These are phyloP conservation scores for Monosporascus cannonballus DNA, from an alignment of 2,329 filamentous ascomycete species.

Conservation along the genomic window DNA sequence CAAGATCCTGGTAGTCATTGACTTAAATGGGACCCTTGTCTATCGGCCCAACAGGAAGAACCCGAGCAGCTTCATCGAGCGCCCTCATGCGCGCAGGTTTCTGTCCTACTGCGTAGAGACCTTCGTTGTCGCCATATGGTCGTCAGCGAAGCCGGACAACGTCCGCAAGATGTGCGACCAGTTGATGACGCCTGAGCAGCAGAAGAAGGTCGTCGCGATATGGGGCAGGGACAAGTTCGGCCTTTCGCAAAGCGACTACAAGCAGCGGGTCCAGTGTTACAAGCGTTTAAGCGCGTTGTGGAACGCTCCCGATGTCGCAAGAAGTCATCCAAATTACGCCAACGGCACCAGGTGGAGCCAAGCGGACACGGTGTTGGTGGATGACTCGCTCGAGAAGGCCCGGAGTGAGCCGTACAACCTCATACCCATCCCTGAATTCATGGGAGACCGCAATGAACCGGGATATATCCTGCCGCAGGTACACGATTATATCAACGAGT, in stretches of 20 bases:
- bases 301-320: slow-evolving; percentile 41
- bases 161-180: slow-evolving; percentile 61
- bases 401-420: slow-evolving; percentile 78
- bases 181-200: slow-evolving; percentile 53
- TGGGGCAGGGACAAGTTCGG: slow-evolving; percentile 77
- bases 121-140: slow-evolving; percentile 85
- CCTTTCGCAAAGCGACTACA: slow-evolving; percentile 59
- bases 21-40: slow-evolving; percentile 89
- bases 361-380: slow-evolving; percentile 81
- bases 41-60: slow-evolving; percentile 53
- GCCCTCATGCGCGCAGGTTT: slow-evolving; percentile 65
- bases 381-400: slow-evolving; percentile 79
- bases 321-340: slow-evolving; percentile 36
- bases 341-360: slow-evolving; percentile 60
- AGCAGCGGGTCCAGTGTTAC: slow-evolving; percentile 74
- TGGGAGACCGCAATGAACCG: slow-evolving; percentile 35
- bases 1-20: slow-evolving; percentile 74
- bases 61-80: slow-evolving; percentile 52
- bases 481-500: slow-evolving; percentile 54
- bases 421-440: slow-evolving; percentile 74
- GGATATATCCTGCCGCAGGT: slow-evolving; percentile 48
- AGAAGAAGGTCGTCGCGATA: slow-evolving; percentile 53
- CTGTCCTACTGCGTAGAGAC: slow-evolving; percentile 66
- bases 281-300: slow-evolving; percentile 76
- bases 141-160: slow-evolving; percentile 71